phyloP scores from a whole-genome alignment of 2,329 filamentous ascomycete genomes.

The Penicillium sp. region DNA sequence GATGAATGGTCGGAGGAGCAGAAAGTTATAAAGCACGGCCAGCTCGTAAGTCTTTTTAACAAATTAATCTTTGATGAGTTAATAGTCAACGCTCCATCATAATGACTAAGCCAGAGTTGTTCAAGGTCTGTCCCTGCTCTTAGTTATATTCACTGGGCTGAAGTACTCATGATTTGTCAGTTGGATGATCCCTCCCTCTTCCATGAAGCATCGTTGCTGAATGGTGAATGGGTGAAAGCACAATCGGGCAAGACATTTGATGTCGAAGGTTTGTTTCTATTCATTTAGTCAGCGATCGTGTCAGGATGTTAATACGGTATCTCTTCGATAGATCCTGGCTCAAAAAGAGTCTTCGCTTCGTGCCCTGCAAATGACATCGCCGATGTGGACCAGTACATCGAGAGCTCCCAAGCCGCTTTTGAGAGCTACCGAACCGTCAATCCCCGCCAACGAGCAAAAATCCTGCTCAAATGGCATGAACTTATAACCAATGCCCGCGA shows the following conservation, averaged over 20 bases:
- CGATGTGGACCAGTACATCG: constrained; percentile 14
- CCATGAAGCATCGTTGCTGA: constrained; percentile 14
- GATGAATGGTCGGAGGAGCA: too few relatives aligned
- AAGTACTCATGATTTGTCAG: background rate
- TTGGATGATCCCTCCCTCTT: constrained; percentile 11
- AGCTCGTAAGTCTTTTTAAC: too few relatives aligned
- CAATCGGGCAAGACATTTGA: constrained; percentile 9
- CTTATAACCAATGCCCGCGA: constrained; percentile 65
- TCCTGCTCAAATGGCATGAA: constrained; percentile 65
- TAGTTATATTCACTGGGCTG: background rate
- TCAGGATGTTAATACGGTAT: background rate
- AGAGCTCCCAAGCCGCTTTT: constrained; percentile 57
- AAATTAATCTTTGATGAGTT: too few relatives aligned
- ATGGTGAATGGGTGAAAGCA: constrained; percentile 16
- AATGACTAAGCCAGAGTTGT: background rate
- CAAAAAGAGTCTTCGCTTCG: constrained; percentile 10
- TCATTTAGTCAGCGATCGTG: background rate
- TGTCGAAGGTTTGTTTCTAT: constrained; percentile 9
- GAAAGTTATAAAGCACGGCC: too few relatives aligned
- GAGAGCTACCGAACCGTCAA: constrained; percentile 61
- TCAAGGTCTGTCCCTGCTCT: background rate
- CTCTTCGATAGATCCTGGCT: constrained; percentile 10
- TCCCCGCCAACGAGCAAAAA: constrained; percentile 61
- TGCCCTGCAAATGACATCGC: constrained; percentile 10
- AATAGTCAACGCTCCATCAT: background rate